Percentiles rank a stretch among this genome's conserved stretches.
These are phyloP conservation scores for Ceratopteris richardii DNA, from an alignment of 75 land plant species.

Conservation along the genomic window DNA sequence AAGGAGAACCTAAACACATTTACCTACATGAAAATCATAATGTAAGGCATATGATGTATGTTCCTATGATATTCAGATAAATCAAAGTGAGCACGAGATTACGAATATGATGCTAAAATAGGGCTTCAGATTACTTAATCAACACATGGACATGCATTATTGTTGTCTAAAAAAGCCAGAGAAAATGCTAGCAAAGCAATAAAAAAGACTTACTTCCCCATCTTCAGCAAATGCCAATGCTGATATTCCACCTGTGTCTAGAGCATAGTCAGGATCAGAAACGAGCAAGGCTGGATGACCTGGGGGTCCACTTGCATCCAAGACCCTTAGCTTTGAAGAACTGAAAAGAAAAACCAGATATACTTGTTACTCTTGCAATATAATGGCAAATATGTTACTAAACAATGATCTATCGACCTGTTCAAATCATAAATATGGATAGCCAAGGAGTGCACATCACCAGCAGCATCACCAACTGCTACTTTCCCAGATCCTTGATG, in stretches of 20 bases:
- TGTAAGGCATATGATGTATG: too few relatives aligned
- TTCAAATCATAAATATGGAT: slow-evolving; percentile 77
- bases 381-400: too few relatives aligned
- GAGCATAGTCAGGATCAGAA: slow-evolving; percentile 22
- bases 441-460: slow-evolving; percentile 47
- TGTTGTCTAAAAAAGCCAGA: too few relatives aligned
- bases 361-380: too few relatives aligned
- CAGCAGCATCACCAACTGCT: slow-evolving; percentile 85
- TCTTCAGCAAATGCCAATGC: slow-evolving; percentile 79
- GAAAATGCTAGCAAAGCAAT: too few relatives aligned
- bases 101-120: too few relatives aligned
- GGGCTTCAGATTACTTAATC: not conserved
- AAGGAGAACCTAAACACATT: too few relatives aligned
- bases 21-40: too few relatives aligned
- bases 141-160: not conserved
- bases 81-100: too few relatives aligned
- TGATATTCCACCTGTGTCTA: slow-evolving; percentile 46
- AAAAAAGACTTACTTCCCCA: slow-evolving; percentile 58
- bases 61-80: too few relatives aligned
- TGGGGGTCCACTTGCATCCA: slow-evolving; percentile 96
- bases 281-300: slow-evolving; percentile 60
- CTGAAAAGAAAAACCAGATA: slow-evolving; percentile 26
- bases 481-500: slow-evolving; percentile 53
- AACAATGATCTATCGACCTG: slow-evolving; percentile 29
- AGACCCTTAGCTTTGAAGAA: slow-evolving; percentile 55